Conservation (phyloP, 2,329 filamentous ascomycete genomes). For the Neopestalotiopsis sp. region DNA sequence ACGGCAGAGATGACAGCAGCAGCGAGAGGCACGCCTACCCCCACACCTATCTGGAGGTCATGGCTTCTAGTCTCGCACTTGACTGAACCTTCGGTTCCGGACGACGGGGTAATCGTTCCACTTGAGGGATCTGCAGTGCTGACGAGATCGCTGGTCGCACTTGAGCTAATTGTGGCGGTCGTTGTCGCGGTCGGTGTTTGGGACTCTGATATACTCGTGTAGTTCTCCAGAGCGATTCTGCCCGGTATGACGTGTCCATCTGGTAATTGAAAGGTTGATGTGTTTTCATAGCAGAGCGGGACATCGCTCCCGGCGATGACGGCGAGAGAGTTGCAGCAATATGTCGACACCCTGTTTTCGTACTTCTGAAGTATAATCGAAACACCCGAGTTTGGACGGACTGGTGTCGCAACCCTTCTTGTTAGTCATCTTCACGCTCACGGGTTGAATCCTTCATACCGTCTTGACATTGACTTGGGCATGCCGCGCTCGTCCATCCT, state of each 20-base stretch:
- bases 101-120: no score
- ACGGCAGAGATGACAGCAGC: not conserved
- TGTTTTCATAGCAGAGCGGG: constrained; percentile 4
- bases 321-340: constrained; percentile 1
- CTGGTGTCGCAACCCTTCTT: not conserved
- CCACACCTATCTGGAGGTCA: not conserved
- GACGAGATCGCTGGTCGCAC: not conserved
- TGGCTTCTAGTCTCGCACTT: not conserved
- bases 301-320: not conserved
- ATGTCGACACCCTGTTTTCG: not conserved
- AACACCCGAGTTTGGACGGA: not conserved
- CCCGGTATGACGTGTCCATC: not conserved
- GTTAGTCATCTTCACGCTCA: no score
- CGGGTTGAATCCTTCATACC: not conserved
- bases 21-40: not conserved
- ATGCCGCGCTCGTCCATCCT: not conserved
- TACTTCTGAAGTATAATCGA: not conserved
- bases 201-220: not conserved
- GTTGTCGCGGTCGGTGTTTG: not conserved
- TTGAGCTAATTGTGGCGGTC: not conserved
- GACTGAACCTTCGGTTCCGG: not conserved
- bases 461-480: not conserved
- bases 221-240: not conserved
- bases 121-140: not conserved
- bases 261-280: not conserved